These are phyloP conservation scores for Dacryopinax primogenitus DNA, from an alignment of 768 basidiomycete species.

Conservation along the genomic window DNA sequence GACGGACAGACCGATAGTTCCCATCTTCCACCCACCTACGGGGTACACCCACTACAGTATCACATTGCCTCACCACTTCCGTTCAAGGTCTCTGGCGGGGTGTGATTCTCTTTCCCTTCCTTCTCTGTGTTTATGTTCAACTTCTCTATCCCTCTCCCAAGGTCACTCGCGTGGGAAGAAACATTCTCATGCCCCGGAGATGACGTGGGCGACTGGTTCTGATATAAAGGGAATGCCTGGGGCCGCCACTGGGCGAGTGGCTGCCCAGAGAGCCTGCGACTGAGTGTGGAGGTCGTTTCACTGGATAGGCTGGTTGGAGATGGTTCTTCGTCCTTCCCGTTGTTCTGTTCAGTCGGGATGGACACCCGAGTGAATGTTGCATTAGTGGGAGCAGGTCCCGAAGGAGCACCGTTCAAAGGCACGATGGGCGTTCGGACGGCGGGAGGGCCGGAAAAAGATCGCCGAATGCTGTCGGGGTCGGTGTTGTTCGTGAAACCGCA, in stretches of 20 bases:
- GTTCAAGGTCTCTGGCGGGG: not conserved
- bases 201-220: not conserved
- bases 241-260: not conserved
- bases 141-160: not conserved
- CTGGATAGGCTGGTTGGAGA: not conserved
- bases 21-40: not conserved
- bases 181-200: not conserved
- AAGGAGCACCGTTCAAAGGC: not conserved
- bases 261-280: not conserved
- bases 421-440: not conserved
- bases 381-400: not conserved
- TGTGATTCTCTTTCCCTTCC: not conserved
- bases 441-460: constrained; percentile 1
- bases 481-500: not conserved
- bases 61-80: not conserved
- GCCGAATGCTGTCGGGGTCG: not conserved
- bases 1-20: not conserved
- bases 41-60: not conserved
- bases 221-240: constrained; percentile 1
- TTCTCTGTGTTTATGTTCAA: not conserved
- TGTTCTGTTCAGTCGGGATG: not conserved
- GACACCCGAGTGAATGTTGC: not conserved
- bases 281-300: not conserved
- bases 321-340: not conserved
- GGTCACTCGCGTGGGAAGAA: not conserved